Percentiles rank a stretch among this genome's conserved stretches.
Evolutionary conservation across 169 alveolate genomes (phyloP).

Genomic region (Plasmodium yoelii): DNA sequence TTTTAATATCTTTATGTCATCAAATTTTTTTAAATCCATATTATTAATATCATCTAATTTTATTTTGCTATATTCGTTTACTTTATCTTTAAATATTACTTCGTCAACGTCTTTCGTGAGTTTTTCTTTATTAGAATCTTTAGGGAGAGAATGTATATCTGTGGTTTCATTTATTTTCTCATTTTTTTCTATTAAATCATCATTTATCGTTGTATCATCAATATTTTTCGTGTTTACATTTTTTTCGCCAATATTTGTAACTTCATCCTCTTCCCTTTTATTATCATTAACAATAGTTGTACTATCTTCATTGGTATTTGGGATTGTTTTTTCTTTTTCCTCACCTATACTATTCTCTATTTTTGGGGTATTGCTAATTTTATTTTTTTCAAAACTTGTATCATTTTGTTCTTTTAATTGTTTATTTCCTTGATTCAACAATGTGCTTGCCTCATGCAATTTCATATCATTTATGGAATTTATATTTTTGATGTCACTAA

Average conservation of each 20-base stretch:
- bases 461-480: background rate
- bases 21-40: constrained; percentile 30
- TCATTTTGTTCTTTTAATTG: background rate
- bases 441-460: constrained; percentile 4
- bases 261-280: background rate
- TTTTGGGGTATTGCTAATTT: background rate
- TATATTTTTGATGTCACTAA: background rate
- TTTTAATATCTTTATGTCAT: constrained; percentile 42
- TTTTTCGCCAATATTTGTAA: background rate
- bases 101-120: constrained; percentile 24
- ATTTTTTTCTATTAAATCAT: constrained; percentile 12
- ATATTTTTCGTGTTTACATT: background rate
- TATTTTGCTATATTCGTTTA: constrained; percentile 62
- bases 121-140: constrained; percentile 5
- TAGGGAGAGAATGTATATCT: background rate
- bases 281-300: background rate
- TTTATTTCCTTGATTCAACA: constrained; percentile 21
- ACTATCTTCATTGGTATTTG: background rate
- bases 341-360: background rate
- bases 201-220: background rate
- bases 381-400: background rate
- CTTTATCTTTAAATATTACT: constrained; percentile 48
- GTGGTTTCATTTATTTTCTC: background rate
- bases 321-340: too few species aligned
- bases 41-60: constrained; percentile 61